phyloP scores from a whole-genome alignment of 495 filamentous ascomycete species.

The Aspergillus kassunensis region DNA sequence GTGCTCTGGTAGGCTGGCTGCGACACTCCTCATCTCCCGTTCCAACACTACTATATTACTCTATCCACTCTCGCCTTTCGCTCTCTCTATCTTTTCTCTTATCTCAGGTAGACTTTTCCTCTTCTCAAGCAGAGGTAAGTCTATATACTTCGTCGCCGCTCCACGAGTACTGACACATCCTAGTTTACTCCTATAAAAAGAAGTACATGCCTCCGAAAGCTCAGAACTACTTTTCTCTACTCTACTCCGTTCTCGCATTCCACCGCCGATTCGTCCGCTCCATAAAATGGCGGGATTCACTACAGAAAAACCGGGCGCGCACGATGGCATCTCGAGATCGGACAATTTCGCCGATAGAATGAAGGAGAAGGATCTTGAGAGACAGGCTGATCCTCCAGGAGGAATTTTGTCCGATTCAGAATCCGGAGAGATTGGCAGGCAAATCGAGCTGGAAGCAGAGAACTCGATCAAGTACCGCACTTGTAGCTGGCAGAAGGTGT shows the following conservation, averaged over 20 bases:
- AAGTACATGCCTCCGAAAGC: constrained; percentile 39
- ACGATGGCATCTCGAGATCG: constrained; percentile 22
- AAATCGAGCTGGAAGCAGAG: constrained; percentile 72
- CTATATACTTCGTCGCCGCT: not conserved
- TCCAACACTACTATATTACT: not conserved
- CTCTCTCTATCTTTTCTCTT: not conserved
- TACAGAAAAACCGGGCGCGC: constrained; percentile 18
- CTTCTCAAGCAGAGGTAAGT: constrained; percentile 1
- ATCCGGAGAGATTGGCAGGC: constrained; percentile 56
- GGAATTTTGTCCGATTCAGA: constrained; percentile 32
- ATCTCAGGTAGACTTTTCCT: not conserved
- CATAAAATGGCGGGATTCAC: constrained; percentile 39
- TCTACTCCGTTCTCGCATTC: constrained; percentile 25
- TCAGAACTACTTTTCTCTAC: constrained; percentile 20
- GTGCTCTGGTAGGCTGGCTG: constrained; percentile 1
- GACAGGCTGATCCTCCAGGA: constrained; percentile 22
- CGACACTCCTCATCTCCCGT: constrained; percentile 3
- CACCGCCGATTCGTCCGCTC: constrained; percentile 39
- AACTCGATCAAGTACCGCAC: constrained; percentile 83
- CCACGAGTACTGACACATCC: not conserved
- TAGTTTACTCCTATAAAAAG: not conserved
- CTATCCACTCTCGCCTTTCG: not conserved
- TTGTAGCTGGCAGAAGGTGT: constrained; percentile 85
- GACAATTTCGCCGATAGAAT: constrained; percentile 27
- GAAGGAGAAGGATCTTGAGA: constrained; percentile 41